Conservation (phyloP, 768 basidiomycete species). For the Termitomyces sp. region DNA sequence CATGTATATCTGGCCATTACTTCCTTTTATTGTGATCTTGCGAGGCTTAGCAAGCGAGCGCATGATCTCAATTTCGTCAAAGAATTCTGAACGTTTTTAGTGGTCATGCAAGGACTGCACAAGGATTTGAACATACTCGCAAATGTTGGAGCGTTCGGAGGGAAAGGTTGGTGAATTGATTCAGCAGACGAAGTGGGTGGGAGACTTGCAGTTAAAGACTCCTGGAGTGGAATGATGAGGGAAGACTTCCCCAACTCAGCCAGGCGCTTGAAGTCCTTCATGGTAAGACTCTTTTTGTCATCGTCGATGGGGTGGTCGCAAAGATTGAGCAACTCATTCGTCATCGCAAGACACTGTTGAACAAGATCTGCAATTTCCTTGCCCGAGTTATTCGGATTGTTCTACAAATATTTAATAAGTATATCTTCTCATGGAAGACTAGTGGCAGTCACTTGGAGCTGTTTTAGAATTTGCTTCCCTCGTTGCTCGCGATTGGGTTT, state of each 20-base stretch:
- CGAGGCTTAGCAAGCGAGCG: constrained; percentile 85
- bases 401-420: constrained; percentile 25
- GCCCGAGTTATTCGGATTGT: constrained; percentile 33
- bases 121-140: constrained; percentile 37
- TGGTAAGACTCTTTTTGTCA: constrained; percentile 31
- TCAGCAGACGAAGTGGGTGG: constrained; percentile 65
- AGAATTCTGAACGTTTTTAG: constrained; percentile 46
- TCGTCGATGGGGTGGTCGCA: constrained; percentile 50
- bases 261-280: constrained; percentile 56
- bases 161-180: constrained; percentile 76
- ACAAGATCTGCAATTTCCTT: constrained; percentile 46
- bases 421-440: not conserved
- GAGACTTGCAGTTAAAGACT: constrained; percentile 84
- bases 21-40: constrained; percentile 81
- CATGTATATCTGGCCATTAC: constrained; percentile 78
- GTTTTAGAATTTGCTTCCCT: constrained; percentile 52
- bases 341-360: constrained; percentile 51
- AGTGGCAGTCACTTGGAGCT: constrained; percentile 46
- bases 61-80: constrained; percentile 88
- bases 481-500: constrained; percentile 52
- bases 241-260: constrained; percentile 50
- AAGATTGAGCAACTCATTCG: constrained; percentile 60
- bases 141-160: constrained; percentile 69
- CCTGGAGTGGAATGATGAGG: constrained; percentile 88
- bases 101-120: not conserved